phyloP scores from a whole-genome alignment of 208 protist genomes.

The Leishmania lainsoni region DNA sequence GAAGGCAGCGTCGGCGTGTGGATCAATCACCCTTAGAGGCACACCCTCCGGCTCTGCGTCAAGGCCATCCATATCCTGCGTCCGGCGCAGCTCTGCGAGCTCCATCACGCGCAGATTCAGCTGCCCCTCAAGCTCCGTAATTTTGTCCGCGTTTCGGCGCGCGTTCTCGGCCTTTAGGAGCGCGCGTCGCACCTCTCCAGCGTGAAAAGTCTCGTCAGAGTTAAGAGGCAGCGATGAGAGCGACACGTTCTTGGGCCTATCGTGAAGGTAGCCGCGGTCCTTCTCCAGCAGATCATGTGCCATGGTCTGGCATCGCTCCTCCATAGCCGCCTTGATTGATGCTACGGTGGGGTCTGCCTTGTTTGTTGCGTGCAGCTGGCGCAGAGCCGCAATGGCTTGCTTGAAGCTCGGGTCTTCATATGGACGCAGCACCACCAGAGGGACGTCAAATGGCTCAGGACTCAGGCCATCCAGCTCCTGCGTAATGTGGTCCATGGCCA shows the following conservation, averaged over 20 bases:
- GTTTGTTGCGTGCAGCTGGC: slow-evolving; percentile 16
- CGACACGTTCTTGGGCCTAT: slow-evolving; percentile 43
- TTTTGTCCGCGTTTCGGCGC: slow-evolving; percentile 43
- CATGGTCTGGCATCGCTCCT: slow-evolving; percentile 58
- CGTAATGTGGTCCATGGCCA: slow-evolving; percentile 39
- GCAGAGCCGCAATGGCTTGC: slow-evolving; percentile 27
- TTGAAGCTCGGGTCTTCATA: slow-evolving; percentile 39
- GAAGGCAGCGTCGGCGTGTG: slow-evolving; percentile 53
- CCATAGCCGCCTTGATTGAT: slow-evolving; percentile 44
- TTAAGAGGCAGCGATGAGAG: slow-evolving; percentile 40
- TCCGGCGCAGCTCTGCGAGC: slow-evolving; percentile 23
- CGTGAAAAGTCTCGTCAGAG: slow-evolving; percentile 35
- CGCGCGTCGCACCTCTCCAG: slow-evolving; percentile 33
- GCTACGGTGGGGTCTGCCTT: slow-evolving; percentile 15
- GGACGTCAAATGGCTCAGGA: slow-evolving; percentile 38
- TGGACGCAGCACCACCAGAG: slow-evolving; percentile 47
- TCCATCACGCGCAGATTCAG: slow-evolving; percentile 38
- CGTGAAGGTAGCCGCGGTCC: slow-evolving; percentile 50
- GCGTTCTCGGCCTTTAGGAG: slow-evolving; percentile 30
- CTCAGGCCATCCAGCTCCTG: slow-evolving; percentile 47
- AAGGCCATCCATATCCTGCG: slow-evolving; percentile 41
- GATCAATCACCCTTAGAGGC: slow-evolving; percentile 44
- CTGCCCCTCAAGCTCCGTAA: slow-evolving; percentile 60
- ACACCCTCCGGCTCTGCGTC: slow-evolving; percentile 57
- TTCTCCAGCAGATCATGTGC: slow-evolving; percentile 45